A percentile compares a stretch with the other conserved stretches of the same genome.
phyloP scores from a whole-genome alignment of 306 rosid species.

The Mucuna pruriens region DNA sequence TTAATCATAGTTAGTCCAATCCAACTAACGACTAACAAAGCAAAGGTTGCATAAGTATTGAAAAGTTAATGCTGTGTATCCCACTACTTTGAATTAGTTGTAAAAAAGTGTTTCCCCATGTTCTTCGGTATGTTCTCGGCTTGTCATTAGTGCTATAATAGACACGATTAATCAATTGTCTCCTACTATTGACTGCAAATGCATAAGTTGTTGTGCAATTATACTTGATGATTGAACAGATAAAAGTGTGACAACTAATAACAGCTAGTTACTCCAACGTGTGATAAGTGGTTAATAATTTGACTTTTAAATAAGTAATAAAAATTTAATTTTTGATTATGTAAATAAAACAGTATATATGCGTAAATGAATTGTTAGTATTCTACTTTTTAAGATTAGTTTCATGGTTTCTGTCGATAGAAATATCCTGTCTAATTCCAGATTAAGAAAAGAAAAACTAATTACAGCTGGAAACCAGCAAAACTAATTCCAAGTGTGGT shows the following conservation, averaged over 20 bases:
- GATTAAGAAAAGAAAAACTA: too few species aligned
- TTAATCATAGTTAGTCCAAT: slow-evolving; percentile 58
- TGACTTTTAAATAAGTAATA: too few species aligned
- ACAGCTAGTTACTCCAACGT: too few species aligned
- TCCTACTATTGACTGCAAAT: slow-evolving; percentile 33
- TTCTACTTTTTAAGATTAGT: too few species aligned
- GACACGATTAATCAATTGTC: slow-evolving; percentile 32
- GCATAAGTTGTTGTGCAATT: slow-evolving; percentile 35
- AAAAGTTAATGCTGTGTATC: slow-evolving; percentile 39
- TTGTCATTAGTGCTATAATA: slow-evolving; percentile 31
- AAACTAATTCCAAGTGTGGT: background rate
- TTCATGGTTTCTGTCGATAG: too few species aligned
- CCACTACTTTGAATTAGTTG: slow-evolving; percentile 45
- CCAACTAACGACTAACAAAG: slow-evolving; percentile 39
- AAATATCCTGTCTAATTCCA: too few species aligned
- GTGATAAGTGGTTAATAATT: too few species aligned
- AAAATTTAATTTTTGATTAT: too few species aligned
- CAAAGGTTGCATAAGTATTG: slow-evolving; percentile 35
- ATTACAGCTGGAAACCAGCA: background rate
- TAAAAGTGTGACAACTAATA: slow-evolving; percentile 12
- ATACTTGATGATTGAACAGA: background rate
- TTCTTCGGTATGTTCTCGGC: slow-evolving; percentile 36
- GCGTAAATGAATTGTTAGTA: too few species aligned
- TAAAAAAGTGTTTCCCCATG: slow-evolving; percentile 38
- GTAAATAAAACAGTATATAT: too few species aligned